Conservation (phyloP, 768 basidiomycete species). For the Phaffia tasmanica region DNA sequence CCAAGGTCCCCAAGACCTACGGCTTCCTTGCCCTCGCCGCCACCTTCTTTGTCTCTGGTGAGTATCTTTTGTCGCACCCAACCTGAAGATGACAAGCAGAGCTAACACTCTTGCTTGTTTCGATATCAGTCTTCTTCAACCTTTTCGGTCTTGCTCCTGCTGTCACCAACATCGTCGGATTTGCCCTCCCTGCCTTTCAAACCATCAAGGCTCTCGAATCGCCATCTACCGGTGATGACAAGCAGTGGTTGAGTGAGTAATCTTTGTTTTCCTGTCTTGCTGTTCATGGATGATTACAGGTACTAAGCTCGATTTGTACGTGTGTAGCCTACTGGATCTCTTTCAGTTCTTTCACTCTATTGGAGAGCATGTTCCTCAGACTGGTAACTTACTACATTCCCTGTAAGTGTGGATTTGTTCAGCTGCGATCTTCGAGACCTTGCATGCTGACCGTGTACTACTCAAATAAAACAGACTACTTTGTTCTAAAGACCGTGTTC, state of each 20-base stretch:
- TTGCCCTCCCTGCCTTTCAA: slow-evolving; percentile 85
- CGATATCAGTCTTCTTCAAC: slow-evolving; percentile 38
- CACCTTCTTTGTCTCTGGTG: slow-evolving; percentile 48
- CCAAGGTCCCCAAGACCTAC: slow-evolving; percentile 86
- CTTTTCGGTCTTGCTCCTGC: slow-evolving; percentile 66
- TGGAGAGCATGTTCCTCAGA: not conserved
- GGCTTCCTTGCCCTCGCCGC: slow-evolving; percentile 60
- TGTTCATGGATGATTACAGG: not conserved
- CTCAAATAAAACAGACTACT: slow-evolving; percentile 56
- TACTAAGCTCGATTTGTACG: not conserved
- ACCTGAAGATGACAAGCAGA: not conserved
- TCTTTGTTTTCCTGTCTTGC: not conserved
- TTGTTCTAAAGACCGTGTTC: slow-evolving; percentile 79
- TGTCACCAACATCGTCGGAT: slow-evolving; percentile 88
- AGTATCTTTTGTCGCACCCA: not conserved
- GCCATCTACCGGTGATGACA: slow-evolving; percentile 47
- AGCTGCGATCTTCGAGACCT: not conserved
- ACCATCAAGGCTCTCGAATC: slow-evolving; percentile 88
- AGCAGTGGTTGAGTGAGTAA: slow-evolving; percentile 22
- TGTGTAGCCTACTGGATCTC: slow-evolving; percentile 14
- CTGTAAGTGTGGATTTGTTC: not conserved
- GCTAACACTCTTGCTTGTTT: slow-evolving; percentile 11
- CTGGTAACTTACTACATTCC: not conserved
- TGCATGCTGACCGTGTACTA: not conserved
- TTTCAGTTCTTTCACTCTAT: not conserved